These are phyloP conservation scores for Talaromyces atroroseus DNA, from an alignment of 2,329 filamentous ascomycete genomes.

Conservation along the genomic window DNA sequence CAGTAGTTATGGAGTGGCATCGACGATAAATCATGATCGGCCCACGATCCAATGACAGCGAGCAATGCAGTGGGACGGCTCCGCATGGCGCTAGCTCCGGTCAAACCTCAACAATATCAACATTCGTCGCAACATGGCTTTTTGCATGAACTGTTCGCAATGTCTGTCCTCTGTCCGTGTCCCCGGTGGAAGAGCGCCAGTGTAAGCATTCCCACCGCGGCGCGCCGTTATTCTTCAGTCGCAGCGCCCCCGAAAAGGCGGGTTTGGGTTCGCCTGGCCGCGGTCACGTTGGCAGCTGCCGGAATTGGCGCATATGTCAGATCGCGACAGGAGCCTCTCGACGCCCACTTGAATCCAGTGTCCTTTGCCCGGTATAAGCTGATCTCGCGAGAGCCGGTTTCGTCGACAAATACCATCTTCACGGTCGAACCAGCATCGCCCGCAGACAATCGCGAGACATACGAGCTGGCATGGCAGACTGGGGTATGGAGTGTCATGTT, in stretches of 20 bases:
- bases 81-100: slow-evolving; percentile 3
- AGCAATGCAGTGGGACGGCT: background rate
- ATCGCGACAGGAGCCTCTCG: slow-evolving; percentile 22
- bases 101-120: background rate
- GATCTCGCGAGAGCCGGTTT: slow-evolving; percentile 39
- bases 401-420: slow-evolving; percentile 44
- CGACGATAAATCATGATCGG: background rate
- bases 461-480: slow-evolving; percentile 50
- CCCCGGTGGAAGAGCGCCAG: slow-evolving; percentile 16
- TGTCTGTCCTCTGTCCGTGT: slow-evolving; percentile 17
- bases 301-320: slow-evolving; percentile 33
- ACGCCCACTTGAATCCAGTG: slow-evolving; percentile 29
- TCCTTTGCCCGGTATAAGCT: slow-evolving; percentile 39
- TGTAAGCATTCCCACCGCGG: background rate
- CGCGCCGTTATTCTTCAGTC: slow-evolving; percentile 21
- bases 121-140: background rate
- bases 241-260: slow-evolving; percentile 19
- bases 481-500: slow-evolving; percentile 86
- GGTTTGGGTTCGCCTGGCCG: slow-evolving; percentile 30
- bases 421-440: slow-evolving; percentile 34
- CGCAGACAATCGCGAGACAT: slow-evolving; percentile 32
- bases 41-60: background rate
- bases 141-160: background rate
- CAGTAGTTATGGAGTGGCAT: background rate
- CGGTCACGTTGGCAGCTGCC: slow-evolving; percentile 31